Conservation (phyloP, 352 stramenopile species). For the Hyaloperonospora brassicae region DNA sequence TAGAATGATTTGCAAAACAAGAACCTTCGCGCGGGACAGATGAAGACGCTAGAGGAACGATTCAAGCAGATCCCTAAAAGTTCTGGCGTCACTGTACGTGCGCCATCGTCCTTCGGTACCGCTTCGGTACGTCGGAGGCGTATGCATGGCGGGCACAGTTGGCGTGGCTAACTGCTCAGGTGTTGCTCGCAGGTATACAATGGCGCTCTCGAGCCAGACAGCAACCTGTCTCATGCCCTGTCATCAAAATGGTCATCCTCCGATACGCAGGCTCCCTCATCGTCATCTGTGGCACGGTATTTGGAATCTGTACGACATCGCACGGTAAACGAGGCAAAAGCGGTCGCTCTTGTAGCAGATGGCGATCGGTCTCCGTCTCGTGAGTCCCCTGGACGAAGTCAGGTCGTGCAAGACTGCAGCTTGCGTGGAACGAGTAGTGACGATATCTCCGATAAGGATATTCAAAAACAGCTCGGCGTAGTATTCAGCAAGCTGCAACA, state of each 20-base stretch:
- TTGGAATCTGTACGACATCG: slow-evolving; percentile 39
- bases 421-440: slow-evolving; percentile 6
- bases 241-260: slow-evolving; percentile 46
- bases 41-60: slow-evolving; percentile 62
- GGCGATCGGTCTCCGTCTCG: slow-evolving; percentile 37
- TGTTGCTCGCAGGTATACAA: slow-evolving; percentile 4
- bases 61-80: slow-evolving; percentile 30
- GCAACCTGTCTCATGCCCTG: slow-evolving; percentile 17
- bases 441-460: slow-evolving; percentile 44
- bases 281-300: slow-evolving; percentile 49
- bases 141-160: not conserved
- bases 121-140: slow-evolving; percentile 8
- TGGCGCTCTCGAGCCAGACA: not conserved
- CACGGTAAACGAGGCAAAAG: slow-evolving; percentile 33
- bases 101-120: not conserved
- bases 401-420: slow-evolving; percentile 17
- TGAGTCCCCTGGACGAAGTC: slow-evolving; percentile 33
- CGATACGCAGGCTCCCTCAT: slow-evolving; percentile 30
- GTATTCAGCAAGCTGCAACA: slow-evolving; percentile 51
- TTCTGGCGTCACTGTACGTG: not conserved
- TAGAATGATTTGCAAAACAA: slow-evolving; percentile 65
- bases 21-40: slow-evolving; percentile 63
- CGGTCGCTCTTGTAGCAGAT: slow-evolving; percentile 5
- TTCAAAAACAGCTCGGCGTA: slow-evolving; percentile 48
- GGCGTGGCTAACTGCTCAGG: not conserved